Percentiles rank a stretch among this genome's conserved stretches.
phyloP scores from a whole-genome alignment of 140 eudicot species.

The Erigeron philadelphicus region DNA sequence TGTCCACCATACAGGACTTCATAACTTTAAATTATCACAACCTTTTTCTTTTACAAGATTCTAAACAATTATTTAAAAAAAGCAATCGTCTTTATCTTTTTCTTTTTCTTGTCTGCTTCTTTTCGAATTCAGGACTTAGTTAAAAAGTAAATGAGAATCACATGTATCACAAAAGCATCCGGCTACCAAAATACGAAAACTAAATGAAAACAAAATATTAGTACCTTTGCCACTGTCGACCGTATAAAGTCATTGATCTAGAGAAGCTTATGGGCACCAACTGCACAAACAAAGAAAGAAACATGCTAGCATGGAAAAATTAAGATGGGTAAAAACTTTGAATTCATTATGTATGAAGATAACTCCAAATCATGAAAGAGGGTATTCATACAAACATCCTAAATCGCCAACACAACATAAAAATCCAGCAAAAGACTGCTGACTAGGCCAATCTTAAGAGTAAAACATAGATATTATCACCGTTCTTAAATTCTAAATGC shows the following conservation, averaged over 20 bases:
- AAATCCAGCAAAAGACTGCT: slow-evolving; percentile 14
- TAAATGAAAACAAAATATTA: background rate
- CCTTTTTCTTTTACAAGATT: slow-evolving; percentile 18
- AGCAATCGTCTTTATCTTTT: background rate
- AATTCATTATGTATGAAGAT: slow-evolving; percentile 21
- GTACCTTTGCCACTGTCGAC: slow-evolving; percentile 15
- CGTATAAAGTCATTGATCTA: background rate
- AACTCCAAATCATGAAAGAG: background rate
- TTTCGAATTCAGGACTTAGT: slow-evolving; percentile 20
- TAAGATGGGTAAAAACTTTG: background rate
- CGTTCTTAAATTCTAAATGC: slow-evolving; percentile 18
- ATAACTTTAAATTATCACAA: background rate
- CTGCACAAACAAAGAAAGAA: slow-evolving; percentile 3
- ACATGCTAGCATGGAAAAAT: slow-evolving; percentile 20
- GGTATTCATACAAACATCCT: slow-evolving; percentile 17
- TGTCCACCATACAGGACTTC: too few relatives aligned
- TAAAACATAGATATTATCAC: slow-evolving; percentile 14
- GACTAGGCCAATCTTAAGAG: background rate
- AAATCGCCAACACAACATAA: slow-evolving; percentile 11
- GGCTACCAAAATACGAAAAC: background rate
- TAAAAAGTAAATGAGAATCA: slow-evolving; percentile 13
- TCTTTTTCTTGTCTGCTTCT: background rate
- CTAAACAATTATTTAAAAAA: background rate
- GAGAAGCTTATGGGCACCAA: slow-evolving; percentile 8
- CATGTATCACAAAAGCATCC: background rate